Percentiles rank a stretch among this genome's conserved stretches.
Evolutionary conservation across 345 rosid species (phyloP).

Genomic region (Salix exigua): DNA sequence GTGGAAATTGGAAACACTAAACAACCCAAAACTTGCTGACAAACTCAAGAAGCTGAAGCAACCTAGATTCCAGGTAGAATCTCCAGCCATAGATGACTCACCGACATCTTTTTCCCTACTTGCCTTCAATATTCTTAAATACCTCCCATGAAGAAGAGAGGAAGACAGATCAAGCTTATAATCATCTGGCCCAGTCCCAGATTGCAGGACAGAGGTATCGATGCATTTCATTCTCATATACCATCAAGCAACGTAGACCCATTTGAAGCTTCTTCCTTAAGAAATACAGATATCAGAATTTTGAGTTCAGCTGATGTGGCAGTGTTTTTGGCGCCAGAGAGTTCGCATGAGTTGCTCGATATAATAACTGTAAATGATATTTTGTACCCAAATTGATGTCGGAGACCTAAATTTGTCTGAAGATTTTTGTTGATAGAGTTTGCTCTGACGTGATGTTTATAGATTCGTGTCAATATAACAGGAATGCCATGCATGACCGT

Average conservation of each 20-base stretch:
- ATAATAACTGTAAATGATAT: slow-evolving; percentile 37
- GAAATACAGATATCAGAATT: slow-evolving; percentile 15
- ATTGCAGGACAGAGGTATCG: slow-evolving; percentile 30
- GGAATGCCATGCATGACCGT: too few species aligned
- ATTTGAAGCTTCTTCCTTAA: slow-evolving; percentile 35
- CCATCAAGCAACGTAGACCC: slow-evolving; percentile 36
- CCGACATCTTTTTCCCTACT: slow-evolving; percentile 53
- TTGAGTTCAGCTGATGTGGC: slow-evolving; percentile 55
- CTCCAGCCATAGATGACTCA: slow-evolving; percentile 65
- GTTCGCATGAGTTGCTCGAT: slow-evolving; percentile 37
- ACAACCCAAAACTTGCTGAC: slow-evolving; percentile 66
- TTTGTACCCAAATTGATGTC: slow-evolving; percentile 10
- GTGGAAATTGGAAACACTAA: slow-evolving; percentile 20
- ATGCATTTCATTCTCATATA: slow-evolving; percentile 29
- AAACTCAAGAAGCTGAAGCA: slow-evolving; percentile 73
- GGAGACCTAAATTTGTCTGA: too few species aligned
- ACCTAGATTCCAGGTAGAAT: slow-evolving; percentile 68
- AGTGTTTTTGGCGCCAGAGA: slow-evolving; percentile 62
- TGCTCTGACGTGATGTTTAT: too few species aligned
- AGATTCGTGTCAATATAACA: too few species aligned
- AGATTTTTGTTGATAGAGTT: too few species aligned
- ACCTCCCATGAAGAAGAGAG: slow-evolving; percentile 54
- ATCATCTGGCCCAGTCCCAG: slow-evolving; percentile 51
- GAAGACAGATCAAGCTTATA: slow-evolving; percentile 42
- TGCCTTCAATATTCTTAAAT: slow-evolving; percentile 51